Evolutionary conservation across 495 filamentous ascomycete species (phyloP).

Genomic region (Penicillium angulare): DNA sequence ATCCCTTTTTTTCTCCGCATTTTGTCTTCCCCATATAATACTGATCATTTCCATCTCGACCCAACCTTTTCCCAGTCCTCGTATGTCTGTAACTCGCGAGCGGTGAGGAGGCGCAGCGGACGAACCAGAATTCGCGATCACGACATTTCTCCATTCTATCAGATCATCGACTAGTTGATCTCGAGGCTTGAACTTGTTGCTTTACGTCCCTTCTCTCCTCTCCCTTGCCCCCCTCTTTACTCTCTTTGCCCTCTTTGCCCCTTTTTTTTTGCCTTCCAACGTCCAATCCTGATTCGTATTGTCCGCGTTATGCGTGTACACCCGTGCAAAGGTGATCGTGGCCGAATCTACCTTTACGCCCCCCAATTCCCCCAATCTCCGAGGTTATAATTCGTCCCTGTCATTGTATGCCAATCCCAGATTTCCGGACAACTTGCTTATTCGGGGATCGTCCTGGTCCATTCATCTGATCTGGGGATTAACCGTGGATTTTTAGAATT

Average conservation of each 20-base stretch:
- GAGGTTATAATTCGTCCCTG: background rate
- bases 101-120: conserved; percentile 9
- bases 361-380: conserved; percentile 1
- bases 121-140: conserved; percentile 41
- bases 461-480: conserved; percentile 29
- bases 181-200: conserved; percentile 9
- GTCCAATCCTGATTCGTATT: conserved; percentile 2
- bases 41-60: background rate
- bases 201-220: background rate
- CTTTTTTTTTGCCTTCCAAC: background rate
- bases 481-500: conserved; percentile 5
- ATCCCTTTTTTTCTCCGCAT: too few relatives aligned
- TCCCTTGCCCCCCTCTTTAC: background rate
- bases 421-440: background rate
- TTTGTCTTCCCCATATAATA: too few relatives aligned
- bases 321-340: conserved; percentile 4
- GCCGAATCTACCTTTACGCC: conserved; percentile 7
- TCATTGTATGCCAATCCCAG: background rate
- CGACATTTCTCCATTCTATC: conserved; percentile 54
- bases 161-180: conserved; percentile 43
- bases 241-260: conserved; percentile 1
- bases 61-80: background rate
- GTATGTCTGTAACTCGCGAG: background rate
- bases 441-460: conserved; percentile 9
- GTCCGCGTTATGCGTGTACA: conserved; percentile 35